phyloP scores from a whole-genome alignment of 495 filamentous ascomycete species.

The Daldinia loculata region DNA sequence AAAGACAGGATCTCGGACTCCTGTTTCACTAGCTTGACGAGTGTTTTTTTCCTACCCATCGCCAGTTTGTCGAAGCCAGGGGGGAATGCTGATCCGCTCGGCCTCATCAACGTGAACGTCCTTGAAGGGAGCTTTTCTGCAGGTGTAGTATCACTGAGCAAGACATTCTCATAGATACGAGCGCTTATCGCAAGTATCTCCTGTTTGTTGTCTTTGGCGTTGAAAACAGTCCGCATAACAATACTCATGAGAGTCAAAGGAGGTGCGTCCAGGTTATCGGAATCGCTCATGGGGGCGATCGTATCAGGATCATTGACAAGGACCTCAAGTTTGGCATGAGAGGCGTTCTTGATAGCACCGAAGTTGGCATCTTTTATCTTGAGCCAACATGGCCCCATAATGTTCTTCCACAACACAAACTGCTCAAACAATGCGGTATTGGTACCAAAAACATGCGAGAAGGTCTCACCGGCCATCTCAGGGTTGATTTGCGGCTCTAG shows the following conservation, averaged over 20 bases:
- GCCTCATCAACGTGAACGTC: slow-evolving; percentile 91
- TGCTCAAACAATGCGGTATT: slow-evolving; percentile 96
- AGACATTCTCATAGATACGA: slow-evolving; percentile 89
- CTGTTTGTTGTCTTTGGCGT: slow-evolving; percentile 93
- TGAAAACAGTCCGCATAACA: slow-evolving; percentile 85
- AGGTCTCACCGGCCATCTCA: slow-evolving; percentile 81
- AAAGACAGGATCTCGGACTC: slow-evolving; percentile 84
- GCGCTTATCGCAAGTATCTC: slow-evolving; percentile 92
- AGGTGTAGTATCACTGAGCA: slow-evolving; percentile 84
- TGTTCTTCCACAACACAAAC: slow-evolving; percentile 96
- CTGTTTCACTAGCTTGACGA: slow-evolving; percentile 79
- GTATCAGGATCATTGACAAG: slow-evolving; percentile 77
- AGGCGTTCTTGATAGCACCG: slow-evolving; percentile 83
- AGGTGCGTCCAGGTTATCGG: slow-evolving; percentile 80
- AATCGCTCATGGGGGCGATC: slow-evolving; percentile 73
- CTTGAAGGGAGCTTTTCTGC: slow-evolving; percentile 88
- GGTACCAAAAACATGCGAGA: slow-evolving; percentile 92
- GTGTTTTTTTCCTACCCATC: slow-evolving; percentile 67
- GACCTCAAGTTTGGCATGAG: slow-evolving; percentile 96
- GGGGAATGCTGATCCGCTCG: slow-evolving; percentile 76
- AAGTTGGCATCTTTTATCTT: slow-evolving; percentile 87
- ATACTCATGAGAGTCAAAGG: slow-evolving; percentile 95
- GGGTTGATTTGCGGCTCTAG: slow-evolving; percentile 68
- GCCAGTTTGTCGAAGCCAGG: slow-evolving; percentile 82
- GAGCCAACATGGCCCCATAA: slow-evolving; percentile 98